phyloP scores from a whole-genome alignment of 352 stramenopile species.

The Globisporangium uncinulatum region DNA sequence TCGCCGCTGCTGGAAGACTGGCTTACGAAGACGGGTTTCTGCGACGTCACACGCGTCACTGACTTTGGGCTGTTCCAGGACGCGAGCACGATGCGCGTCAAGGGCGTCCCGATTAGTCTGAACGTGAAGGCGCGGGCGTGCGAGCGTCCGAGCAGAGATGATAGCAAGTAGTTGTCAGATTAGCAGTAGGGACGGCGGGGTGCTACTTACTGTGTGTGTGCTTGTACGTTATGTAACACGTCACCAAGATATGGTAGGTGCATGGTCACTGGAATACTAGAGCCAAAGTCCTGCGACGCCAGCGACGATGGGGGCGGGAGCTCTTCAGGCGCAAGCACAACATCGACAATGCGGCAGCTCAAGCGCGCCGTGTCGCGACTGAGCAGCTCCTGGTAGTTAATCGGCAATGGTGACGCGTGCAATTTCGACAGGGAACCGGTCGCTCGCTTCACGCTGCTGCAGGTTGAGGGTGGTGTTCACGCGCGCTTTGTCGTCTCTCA shows the following conservation, averaged over 20 bases:
- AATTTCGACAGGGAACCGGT: conserved; percentile 71
- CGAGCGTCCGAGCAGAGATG: conserved; percentile 2
- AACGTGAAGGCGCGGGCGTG: conserved; percentile 48
- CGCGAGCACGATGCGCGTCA: conserved; percentile 34
- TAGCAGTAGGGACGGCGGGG: no score
- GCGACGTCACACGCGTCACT: conserved; percentile 35
- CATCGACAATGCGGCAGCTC: no score
- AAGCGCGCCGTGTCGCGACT: no score
- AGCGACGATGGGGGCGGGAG: no score
- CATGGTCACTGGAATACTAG: no score
- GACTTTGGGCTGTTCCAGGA: conserved; percentile 57
- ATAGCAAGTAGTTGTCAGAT: neutral
- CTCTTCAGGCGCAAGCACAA: no score
- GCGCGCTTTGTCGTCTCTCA: conserved; percentile 6
- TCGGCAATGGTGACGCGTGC: conserved; percentile 32
- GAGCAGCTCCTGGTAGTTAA: conserved; percentile 35
- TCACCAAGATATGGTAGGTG: no score
- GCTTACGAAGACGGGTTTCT: conserved; percentile 47
- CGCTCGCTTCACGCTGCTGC: conserved; percentile 45
- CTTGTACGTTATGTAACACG: no score
- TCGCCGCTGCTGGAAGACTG: conserved; percentile 39
- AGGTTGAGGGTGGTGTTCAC: conserved; percentile 14
- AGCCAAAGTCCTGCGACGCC: no score
- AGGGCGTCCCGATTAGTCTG: conserved; percentile 51
- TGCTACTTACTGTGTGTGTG: no score